Base-by-base conservation (phyloP, 306 rosid species). In the Malus orientalis region DNA sequence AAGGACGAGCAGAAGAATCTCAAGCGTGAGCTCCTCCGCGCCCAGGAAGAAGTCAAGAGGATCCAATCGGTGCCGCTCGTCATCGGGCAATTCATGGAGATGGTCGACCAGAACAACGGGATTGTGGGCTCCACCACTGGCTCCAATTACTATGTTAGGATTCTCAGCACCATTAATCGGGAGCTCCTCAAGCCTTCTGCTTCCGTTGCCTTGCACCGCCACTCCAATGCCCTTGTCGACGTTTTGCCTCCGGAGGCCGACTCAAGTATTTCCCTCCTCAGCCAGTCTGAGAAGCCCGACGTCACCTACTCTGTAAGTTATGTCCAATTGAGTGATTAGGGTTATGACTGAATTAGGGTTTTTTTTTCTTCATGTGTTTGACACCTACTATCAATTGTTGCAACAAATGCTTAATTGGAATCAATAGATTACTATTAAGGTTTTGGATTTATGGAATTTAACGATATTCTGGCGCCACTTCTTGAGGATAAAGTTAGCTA, bases 241-340 rank as follows among this genome's bases (percentile, higher is more conserved):
- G 99, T 95, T 42, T 84, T 95, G 59, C 99, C 99, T 4, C 99
- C 99, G 3, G 99, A 95, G 82, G 99, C 99, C 2, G 99, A 95
- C 27, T 95, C 99, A 3, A 95, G 99, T n/a, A 95, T 95, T 66
- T 95, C 99, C 2, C 93, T 95, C 1, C 97, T 95, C 10, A 95
- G 99, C 76, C 99, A 95, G 87, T 95, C 99, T 0, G 99, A 95
- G 92, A 95, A 95, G 91, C 99, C 99, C 4, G 99, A 95, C 61
- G 99, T 95, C 75, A 87, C 97, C 67, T 95, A 95, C 76, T 88
- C 81, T 75, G 99, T 95, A 63, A 84, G 90, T 32, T 65, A 25
- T 19, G 74, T 20, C 16, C 27, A 3, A 25, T 77, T 53, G n/a
- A 51, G 44, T 18, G 27, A 19, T 51, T 58, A 23, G 75, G 81